These are phyloP conservation scores for Chloropicon primus DNA, from an alignment of 139 green algal species.

Conservation along the genomic window DNA sequence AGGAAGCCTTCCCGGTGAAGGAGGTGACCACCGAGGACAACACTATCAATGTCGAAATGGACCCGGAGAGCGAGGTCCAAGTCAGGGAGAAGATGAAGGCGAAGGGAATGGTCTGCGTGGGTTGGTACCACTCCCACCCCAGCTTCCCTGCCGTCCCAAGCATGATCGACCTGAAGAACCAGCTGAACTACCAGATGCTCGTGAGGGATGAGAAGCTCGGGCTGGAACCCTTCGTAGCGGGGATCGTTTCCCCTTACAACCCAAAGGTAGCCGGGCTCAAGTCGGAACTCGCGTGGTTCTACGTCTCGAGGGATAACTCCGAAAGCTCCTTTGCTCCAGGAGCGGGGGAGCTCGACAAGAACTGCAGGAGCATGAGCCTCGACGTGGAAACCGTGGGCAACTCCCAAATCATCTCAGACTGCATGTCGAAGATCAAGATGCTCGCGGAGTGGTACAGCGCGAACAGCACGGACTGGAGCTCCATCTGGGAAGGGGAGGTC, in stretches of 20 bases:
- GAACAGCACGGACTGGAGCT: background rate
- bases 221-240: constrained; percentile 39
- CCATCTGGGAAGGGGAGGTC: background rate
- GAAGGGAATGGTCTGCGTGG: constrained; percentile 25
- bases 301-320: constrained; percentile 27
- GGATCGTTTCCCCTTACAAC: constrained; percentile 60
- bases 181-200: constrained; percentile 16
- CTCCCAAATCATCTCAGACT: background rate
- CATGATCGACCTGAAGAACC: constrained; percentile 54
- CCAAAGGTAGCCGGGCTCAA: constrained; percentile 4
- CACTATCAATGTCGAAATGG: constrained; percentile 56
- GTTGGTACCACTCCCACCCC: constrained; percentile 65
- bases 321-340: background rate
- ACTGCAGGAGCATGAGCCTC: background rate
- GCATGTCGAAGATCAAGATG: background rate
- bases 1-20: constrained; percentile 26
- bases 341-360: background rate
- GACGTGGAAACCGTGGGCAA: background rate
- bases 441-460: background rate
- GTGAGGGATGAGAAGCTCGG: constrained; percentile 20
- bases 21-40: constrained; percentile 31
- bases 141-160: constrained; percentile 39
- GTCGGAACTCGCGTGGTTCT: constrained; percentile 47
- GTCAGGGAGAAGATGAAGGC: constrained; percentile 14
- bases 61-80: constrained; percentile 36